Base-by-base conservation (phyloP, 495 filamentous ascomycete species). In the Penicillium turbatum region DNA sequence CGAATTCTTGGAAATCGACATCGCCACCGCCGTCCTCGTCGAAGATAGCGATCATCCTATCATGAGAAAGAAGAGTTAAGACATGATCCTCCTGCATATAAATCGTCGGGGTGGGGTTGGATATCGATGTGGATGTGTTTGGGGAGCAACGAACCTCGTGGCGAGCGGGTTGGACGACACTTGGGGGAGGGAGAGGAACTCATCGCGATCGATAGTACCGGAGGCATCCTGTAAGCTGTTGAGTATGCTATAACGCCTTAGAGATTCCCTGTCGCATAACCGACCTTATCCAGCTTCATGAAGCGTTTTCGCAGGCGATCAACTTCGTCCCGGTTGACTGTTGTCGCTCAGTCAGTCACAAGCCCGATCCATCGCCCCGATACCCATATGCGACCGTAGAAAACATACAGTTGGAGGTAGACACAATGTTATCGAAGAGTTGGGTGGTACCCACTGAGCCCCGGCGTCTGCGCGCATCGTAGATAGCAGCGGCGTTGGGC, bases 1-100 rank as follows among this genome's bases (percentile, higher is more conserved):
- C 93, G 76, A 99, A 99, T 72, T 99, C 93, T 64, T 97, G 90
- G 77, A 99, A 99, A 72, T 99, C 93, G 62, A 99, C 93, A 60
- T 95, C 89, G 59, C 93, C 93, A 57, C 93, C 92, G 56, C 93
- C 93, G 71, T 99, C 93, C 72, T 99, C 93, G 70, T 99, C 93
- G 71, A 99, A 97, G 62, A 99, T 99, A 10, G 95, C 93, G 63
- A 99, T 99, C 91, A 99, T 95, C 71, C 89, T 92, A 53, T 48
- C n/a, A 16, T 39, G 6, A 24, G 31, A 17, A 15, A 21, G 10
- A 32, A 12, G 46, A 38, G 34, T 60, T 48, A 55, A 34, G 17
- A n/a, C 4, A 5, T 24, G 41, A 15, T 27, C 37, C 6, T 11
- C 54, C 13, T 34, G 19, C 16, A 17, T 31, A 24, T n/a, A 32